Base-by-base conservation (phyloP, 1,284 basidiomycete species). In the Sanghuangporus sanghuang region DNA sequence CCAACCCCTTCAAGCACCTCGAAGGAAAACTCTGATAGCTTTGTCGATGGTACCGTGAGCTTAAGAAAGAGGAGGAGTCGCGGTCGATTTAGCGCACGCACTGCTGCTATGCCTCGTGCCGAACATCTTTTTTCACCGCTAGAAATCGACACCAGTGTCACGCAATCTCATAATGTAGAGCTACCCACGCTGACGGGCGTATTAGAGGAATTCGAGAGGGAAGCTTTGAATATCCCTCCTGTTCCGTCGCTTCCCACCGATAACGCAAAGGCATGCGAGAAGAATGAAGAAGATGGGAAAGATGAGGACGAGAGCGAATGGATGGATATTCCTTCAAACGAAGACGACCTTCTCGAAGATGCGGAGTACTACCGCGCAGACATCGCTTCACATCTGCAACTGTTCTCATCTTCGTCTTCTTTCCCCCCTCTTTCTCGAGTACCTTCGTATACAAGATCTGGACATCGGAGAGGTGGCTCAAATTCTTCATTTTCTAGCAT, bases 301-400 rank as follows among this genome's bases (percentile, higher is more conserved):
- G 52, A 55, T 21, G 62, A 59, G 23, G 59, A 64, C 54, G 62
- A 62, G 18, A 38, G 39, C 18, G 61, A 54, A 27, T 65, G 64
- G 64, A 14, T 65, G 16, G 59, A 65, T 38, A 27, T 61, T 21
- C 44, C 44, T 16, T 16, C 16, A 16, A n/a, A 46, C 44, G 64
- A 65, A 23, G 64, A 53, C 38, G 64, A 59, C 36, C 53, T 18
- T 21, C 23, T 50, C 5, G 63, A 27, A n/a, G 64, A 49, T 38
- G 54, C 55, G 9, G 64, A 65, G 14, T 65, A 58, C 36, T 65
- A 65, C 50, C 64, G 64, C 40, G 44, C 60, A 11, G 64, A 65
- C 32, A 65, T 65, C 35, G 64, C 64, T 12, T 62, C 64, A 9
- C 64, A 65, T 42, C 59, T 65, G 14, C 60, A 65, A 42, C 46